Base-by-base conservation (phyloP, 352 stramenopile species). In the Globisporangium spinosum region DNA sequence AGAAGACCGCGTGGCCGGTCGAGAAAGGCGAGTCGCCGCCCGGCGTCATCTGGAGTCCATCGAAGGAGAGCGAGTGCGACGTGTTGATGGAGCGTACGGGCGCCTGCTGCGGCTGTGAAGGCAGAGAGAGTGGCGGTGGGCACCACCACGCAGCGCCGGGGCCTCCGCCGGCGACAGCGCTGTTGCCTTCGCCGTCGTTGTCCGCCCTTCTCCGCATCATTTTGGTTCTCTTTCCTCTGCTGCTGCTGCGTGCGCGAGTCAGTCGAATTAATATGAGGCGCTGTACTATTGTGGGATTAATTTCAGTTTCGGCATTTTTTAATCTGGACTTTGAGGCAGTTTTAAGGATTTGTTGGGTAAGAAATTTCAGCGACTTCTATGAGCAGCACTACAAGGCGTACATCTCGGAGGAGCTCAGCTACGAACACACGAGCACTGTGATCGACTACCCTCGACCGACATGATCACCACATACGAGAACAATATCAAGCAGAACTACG, bases 21-120 rank as follows among this genome's bases (percentile, higher is more conserved):
- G 58, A 65, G 20, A 55, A 53, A 8, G 65, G 65, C 35, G 65
- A 70, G 8, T 57, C 45, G 9, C 23, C 43, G 53, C 22, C 23
- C 22, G 61, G 35, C n/a, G 29, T 22, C 25, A 51, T 51, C 17
- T n/a, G 20, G 6, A 56, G 38, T n/a, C 13, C 38, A 2, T 29
- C 40, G 4, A n/a, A 17, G 6, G 17, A 25, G 15, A 53, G 58
- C 15, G 20, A 25, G 15, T 0, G 10, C 58, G 38, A 10, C 38
- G 35, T 55, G 56, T 25, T 40, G 56, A 43, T 61, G 10, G 29
- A n/a, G 56, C 32, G 55, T 7, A 23, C 23, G 13, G 27, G 13
- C 12, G 25, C 23, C 4, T 32, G 49, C 13, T 58, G 53, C 9
- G 22, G 0, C 8, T 58, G 54, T 38, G 32, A 2, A 38, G 51